A percentile compares a stretch with the other conserved stretches of the same genome.
Evolutionary conservation across 1,284 basidiomycete species (phyloP).

Genomic region (Malassezia yamatoensis): DNA sequence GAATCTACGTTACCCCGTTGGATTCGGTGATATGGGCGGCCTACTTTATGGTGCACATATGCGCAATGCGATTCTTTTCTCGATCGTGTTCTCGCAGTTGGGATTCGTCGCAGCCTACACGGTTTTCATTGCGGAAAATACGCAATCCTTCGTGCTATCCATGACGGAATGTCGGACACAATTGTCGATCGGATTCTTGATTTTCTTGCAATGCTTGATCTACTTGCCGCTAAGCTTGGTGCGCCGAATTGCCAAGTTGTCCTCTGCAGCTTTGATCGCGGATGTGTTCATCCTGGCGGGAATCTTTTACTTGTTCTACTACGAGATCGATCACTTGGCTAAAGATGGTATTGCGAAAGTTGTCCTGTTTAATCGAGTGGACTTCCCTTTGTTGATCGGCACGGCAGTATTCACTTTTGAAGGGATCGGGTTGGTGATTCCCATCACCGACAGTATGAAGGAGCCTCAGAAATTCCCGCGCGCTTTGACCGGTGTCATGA

Average conservation of each 20-base stretch:
- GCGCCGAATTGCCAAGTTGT: conserved; percentile 58
- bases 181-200: conserved; percentile 68
- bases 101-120: conserved; percentile 80
- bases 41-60: conserved; percentile 82
- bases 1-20: conserved; percentile 78
- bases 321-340: conserved; percentile 35
- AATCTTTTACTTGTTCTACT: conserved; percentile 49
- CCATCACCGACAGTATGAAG: conserved; percentile 88
- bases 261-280: conserved; percentile 79
- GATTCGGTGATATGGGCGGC: conserved; percentile 95
- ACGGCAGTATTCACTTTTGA: conserved; percentile 98
- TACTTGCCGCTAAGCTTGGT: conserved; percentile 53
- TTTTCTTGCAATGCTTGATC: conserved; percentile 69
- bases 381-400: conserved; percentile 84
- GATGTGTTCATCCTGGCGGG: conserved; percentile 91
- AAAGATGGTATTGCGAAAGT: conserved; percentile 56
- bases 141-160: conserved; percentile 69
- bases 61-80: conserved; percentile 75
- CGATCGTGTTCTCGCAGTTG: conserved; percentile 80
- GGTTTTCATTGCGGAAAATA: conserved; percentile 89
- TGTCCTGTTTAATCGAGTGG: conserved; percentile 72
- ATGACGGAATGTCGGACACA: conserved; percentile 66
- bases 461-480: conserved; percentile 82
- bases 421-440: conserved; percentile 90
- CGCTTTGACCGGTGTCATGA: conserved; percentile 82